Base-by-base conservation (phyloP, 805 yeast species). In the Lipomyces spencermartinsiae region DNA sequence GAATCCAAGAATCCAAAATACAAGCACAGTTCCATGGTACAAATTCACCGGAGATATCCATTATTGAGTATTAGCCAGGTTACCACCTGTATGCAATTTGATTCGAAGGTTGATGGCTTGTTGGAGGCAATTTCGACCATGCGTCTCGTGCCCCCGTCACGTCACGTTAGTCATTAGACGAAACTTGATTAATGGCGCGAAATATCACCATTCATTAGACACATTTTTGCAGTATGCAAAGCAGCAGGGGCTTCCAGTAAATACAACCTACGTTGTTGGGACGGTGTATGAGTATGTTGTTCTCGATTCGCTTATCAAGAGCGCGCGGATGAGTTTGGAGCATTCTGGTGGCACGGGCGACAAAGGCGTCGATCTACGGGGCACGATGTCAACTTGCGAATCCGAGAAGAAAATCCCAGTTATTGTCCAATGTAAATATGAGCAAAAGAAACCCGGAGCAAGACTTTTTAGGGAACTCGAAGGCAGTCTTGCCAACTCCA, bases 391-490 rank as follows among this genome's bases (percentile, higher is more conserved):
- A 43, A 46, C 60, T 9, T 19, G 14, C 9, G 54, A 66, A 19
- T n/a, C 22, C 16, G 6, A 33, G 29, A 22, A 16, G 6, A 31
- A 25, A n/a, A 25, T 71, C n/a, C 70, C 64, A 16, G 71, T 73
- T 4, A 37, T 73, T 12, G 70, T 74, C 16, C 74, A 70, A 68
- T 75, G 77, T 74, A 60, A 77, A 66, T 19, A 76, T 61, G 14
- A 74, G 58, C 49, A 76, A 62, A 22, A 83, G 76, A 25, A 86
- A 71, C 84, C 89, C 82, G 58, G 89, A 84, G 76, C 88, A 83
- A 49, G 62, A 16, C 62, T 59, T 65, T 60, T 73, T 10, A 60
- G 75, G n/a, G 75, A 73, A 51, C 66, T 73, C 7, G 72, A 65
- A 35, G 75, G 75, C 54, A 67, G 71, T 16, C 56, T 62, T 2